A percentile compares a stretch with the other conserved stretches of the same genome.
These are phyloP conservation scores for Cyberlindnera euphorbiae DNA, from an alignment of 805 yeast species.

Conservation along the genomic window DNA sequence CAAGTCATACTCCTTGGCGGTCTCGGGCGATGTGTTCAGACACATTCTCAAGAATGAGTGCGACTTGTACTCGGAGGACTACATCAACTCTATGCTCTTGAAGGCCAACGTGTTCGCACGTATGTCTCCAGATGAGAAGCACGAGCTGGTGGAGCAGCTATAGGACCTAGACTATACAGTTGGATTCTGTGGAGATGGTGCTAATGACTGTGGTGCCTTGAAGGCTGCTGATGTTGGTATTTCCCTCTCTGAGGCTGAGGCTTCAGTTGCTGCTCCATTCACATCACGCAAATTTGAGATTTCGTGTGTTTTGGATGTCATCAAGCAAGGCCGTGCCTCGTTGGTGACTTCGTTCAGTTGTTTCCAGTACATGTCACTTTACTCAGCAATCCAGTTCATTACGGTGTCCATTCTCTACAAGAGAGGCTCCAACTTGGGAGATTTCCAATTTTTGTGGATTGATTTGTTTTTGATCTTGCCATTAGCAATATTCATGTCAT, in stretches of 20 bases:
- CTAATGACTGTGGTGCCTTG: slow-evolving; percentile 97
- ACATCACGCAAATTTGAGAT: slow-evolving; percentile 88
- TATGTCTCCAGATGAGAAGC: slow-evolving; percentile 99
- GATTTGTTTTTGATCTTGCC: slow-evolving; percentile 90
- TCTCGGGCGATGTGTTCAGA: slow-evolving; percentile 91
- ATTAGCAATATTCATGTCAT: slow-evolving; percentile 94
- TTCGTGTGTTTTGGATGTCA: slow-evolving; percentile 86
- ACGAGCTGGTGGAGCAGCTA: slow-evolving; percentile 84
- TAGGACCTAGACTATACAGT: slow-evolving; percentile 86
- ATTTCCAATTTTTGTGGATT: slow-evolving; percentile 92
- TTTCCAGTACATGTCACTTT: slow-evolving; percentile 95
- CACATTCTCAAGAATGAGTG: slow-evolving; percentile 48
- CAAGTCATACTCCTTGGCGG: slow-evolving; percentile 62
- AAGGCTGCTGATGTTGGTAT: slow-evolving; percentile 98
- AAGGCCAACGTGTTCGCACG: slow-evolving; percentile 82
- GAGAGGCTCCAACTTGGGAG: slow-evolving; percentile 90
- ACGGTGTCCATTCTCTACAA: slow-evolving; percentile 82
- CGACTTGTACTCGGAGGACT: slow-evolving; percentile 28
- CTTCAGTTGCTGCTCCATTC: slow-evolving; percentile 98
- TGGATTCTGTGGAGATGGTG: slow-evolving; percentile 99
- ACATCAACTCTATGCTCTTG: slow-evolving; percentile 57
- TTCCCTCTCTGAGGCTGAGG: slow-evolving; percentile 95
- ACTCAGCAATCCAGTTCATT: slow-evolving; percentile 93
- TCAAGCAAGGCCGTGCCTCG: slow-evolving; percentile 92
- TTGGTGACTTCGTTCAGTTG: slow-evolving; percentile 94